Base-by-base conservation (phyloP, 371 early-diverging fungal species). In the Funneliformis caledonium region DNA sequence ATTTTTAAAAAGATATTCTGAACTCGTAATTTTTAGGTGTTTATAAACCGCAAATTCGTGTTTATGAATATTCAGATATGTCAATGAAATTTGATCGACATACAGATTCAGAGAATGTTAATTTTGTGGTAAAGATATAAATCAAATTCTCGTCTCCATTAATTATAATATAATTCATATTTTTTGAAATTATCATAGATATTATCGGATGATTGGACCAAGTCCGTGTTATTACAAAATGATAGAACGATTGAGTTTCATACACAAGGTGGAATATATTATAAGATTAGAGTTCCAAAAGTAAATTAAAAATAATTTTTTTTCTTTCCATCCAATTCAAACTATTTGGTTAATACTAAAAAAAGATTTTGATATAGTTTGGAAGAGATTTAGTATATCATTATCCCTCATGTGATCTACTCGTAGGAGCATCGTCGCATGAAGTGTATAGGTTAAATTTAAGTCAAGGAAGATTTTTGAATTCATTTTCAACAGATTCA, bases 11-110 rank as follows among this genome's bases (percentile, higher is more conserved):
- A 7, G 43, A 72, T 47, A 6, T 33, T 37, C 2, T 31, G 14
- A 12, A 16, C 2, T 33, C 12, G 3, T 14, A 42, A 7, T 31
- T 67, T 14, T 9, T 70, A 91, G 91, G 93, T 67, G 96, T 96
- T 7, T 99, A 99, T 86, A 98, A 99, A 85, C 99, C 99, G 22
- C 98, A 97, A 83, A 94, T 99, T 84, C 92, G 97, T 76, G 96
- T 98, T 0, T 99, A 89, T 82, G 99, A 99, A 73, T 94, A 95
- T 81, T 85, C 92, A 3, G 95, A 99, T 82, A 90, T 97, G 88
- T 91, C 97, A 4, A 93, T 98, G 93, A 99, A 99, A 89, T 96
- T 99, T 85, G 99, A 99, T 82, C 93, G 99, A 67, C 98, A 99
- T 86, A 94, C 96, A 0, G 97, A 98, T 81, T 85, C 92, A 10